Evolutionary conservation across 2,329 filamentous ascomycete species (phyloP).

Genomic region (Botrytis byssoidea): DNA sequence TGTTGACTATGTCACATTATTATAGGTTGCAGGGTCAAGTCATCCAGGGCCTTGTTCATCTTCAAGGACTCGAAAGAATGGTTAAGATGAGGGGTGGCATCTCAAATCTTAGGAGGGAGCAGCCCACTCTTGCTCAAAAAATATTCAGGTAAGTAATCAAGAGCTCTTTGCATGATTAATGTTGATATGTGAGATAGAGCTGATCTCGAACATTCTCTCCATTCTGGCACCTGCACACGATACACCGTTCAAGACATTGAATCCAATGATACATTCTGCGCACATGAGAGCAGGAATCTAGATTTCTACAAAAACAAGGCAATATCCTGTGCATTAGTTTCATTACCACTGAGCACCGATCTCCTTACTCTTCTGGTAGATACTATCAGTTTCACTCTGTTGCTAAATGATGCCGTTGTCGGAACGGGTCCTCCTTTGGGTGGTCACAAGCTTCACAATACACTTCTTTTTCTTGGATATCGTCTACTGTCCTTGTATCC

Average conservation of each 20-base stretch:
- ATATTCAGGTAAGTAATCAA: not conserved
- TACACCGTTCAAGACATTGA: not conserved
- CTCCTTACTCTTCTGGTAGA: not conserved
- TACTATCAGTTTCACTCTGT: not conserved
- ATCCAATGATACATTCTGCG: not conserved
- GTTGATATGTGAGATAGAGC: not conserved
- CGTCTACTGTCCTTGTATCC: slow-evolving; percentile 32
- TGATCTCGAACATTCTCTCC: not conserved
- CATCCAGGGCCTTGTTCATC: slow-evolving; percentile 34
- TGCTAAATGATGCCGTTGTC: slow-evolving; percentile 25
- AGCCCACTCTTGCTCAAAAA: not conserved
- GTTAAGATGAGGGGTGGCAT: slow-evolving; percentile 35
- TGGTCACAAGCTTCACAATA: slow-evolving; percentile 33
- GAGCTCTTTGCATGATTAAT: too few species aligned
- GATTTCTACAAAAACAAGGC: not conserved
- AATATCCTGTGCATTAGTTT: not conserved
- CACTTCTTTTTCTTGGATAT: slow-evolving; percentile 34
- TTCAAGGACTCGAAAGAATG: slow-evolving; percentile 38
- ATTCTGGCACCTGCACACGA: not conserved
- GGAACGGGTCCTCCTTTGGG: slow-evolving; percentile 27
- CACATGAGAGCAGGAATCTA: too few species aligned
- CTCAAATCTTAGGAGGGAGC: not conserved
- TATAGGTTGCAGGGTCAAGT: slow-evolving; percentile 32
- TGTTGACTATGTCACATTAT: slow-evolving; percentile 36
- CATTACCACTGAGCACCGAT: not conserved